These are phyloP conservation scores for Coniella lustricola DNA, from an alignment of 2,329 filamentous ascomycete species.

Conservation along the genomic window DNA sequence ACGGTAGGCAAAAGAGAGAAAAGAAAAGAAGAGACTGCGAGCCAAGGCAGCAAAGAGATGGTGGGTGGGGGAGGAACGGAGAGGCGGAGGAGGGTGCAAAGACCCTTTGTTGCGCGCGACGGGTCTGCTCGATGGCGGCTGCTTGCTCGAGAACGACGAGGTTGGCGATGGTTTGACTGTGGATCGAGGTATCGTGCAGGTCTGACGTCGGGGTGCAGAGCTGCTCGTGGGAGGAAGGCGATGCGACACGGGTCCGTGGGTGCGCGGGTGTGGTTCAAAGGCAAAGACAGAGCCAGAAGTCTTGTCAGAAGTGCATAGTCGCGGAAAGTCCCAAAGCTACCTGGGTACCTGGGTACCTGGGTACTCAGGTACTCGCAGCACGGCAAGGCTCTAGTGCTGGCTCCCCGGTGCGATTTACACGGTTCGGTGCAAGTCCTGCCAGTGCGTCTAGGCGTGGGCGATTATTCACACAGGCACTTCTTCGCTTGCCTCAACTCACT, in stretches of 20 bases:
- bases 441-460: background rate
- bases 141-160: background rate
- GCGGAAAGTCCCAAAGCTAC: background rate
- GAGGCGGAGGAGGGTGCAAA: slow-evolving; percentile 1
- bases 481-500: slow-evolving; percentile 9
- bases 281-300: too few species aligned
- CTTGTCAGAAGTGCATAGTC: too few species aligned
- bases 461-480: background rate
- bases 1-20: too few species aligned
- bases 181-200: too few species aligned
- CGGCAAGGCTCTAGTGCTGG: background rate
- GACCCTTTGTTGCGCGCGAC: slow-evolving; percentile 2
- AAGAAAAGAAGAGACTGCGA: slow-evolving; percentile 9
- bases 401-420: too few species aligned
- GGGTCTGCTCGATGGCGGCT: background rate
- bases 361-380: background rate
- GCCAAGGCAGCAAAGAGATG: background rate
- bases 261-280: too few species aligned
- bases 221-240: too few species aligned
- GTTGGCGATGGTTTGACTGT: too few species aligned
- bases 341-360: too few species aligned
- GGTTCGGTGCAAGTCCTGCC: background rate
- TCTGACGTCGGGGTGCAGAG: too few species aligned
- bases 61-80: background rate
- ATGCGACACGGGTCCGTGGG: too few species aligned